These are phyloP conservation scores for Psilocybe mexicana DNA, from an alignment of 1,284 basidiomycete species.

Conservation along the genomic window DNA sequence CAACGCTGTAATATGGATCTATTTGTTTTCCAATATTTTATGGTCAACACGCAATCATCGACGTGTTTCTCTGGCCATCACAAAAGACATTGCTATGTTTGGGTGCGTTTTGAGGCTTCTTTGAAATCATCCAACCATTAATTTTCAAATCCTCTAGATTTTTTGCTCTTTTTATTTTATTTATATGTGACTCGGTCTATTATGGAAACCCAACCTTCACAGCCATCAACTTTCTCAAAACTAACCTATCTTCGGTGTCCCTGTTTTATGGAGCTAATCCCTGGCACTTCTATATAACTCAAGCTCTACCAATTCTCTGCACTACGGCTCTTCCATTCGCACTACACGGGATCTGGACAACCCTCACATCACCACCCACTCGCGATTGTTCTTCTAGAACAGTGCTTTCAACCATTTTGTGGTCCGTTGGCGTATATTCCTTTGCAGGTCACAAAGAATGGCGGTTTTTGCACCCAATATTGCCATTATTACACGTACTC, in stretches of 20 bases:
- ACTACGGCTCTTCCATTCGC: conserved; percentile 75
- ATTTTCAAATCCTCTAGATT: conserved; percentile 30
- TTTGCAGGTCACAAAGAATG: conserved; percentile 92
- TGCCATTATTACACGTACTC: conserved; percentile 85
- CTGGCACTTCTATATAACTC: conserved; percentile 88
- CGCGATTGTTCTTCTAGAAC: conserved; percentile 35
- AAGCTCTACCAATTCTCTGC: conserved; percentile 84
- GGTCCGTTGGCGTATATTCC: conserved; percentile 78
- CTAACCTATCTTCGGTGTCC: conserved; percentile 83
- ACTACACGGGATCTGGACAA: conserved; percentile 56
- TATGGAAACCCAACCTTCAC: conserved; percentile 74
- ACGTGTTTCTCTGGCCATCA: conserved; percentile 32
- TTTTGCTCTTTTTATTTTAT: conserved; percentile 38
- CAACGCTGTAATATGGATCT: conserved; percentile 84
- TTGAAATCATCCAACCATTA: neutral
- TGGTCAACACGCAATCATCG: conserved; percentile 44
- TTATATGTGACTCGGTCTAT: conserved; percentile 68
- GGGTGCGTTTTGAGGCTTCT: conserved; percentile 41
- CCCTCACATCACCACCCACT: conserved; percentile 29
- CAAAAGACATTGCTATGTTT: conserved; percentile 38
- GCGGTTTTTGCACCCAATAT: conserved; percentile 91
- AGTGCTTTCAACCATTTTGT: conserved; percentile 55
- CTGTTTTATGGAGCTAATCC: conserved; percentile 91
- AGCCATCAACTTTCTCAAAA: conserved; percentile 77
- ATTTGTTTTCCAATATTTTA: conserved; percentile 57